Percentiles rank a stretch among this genome's conserved stretches.
phyloP scores from a whole-genome alignment of 2,329 filamentous ascomycete genomes.

The Cladosporium sp. region DNA sequence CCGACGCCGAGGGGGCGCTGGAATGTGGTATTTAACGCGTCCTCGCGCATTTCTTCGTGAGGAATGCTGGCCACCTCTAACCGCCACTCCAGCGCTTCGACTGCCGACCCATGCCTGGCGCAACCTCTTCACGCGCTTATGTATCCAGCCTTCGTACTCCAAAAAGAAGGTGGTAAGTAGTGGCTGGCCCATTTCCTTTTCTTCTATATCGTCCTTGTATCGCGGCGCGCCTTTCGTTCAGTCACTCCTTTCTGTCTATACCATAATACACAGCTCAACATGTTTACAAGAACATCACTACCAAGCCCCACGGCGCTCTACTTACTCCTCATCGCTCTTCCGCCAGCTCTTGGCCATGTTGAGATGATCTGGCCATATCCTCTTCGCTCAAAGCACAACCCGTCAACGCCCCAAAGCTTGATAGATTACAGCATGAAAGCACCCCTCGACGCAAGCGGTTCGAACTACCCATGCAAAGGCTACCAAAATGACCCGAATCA shows the following conservation, averaged over 20 bases:
- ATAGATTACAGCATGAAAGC: conserved; percentile 70
- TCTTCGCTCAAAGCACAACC: conserved; percentile 49
- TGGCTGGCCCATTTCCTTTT: conserved; percentile 3
- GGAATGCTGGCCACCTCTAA: conserved; percentile 6
- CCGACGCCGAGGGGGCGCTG: neutral
- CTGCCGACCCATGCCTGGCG: neutral
- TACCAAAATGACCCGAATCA: conserved; percentile 51
- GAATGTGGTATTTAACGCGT: conserved; percentile 3
- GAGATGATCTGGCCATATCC: conserved; percentile 54
- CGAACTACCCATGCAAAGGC: conserved; percentile 74
- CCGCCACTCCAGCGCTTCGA: neutral
- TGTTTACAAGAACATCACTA: conserved; percentile 15
- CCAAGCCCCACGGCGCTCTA: conserved; percentile 9
- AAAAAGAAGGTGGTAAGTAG: neutral
- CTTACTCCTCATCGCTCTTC: conserved; percentile 16
- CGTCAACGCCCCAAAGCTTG: conserved; percentile 37
- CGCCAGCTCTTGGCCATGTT: conserved; percentile 42
- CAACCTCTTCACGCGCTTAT: conserved; percentile 1
- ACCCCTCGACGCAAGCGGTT: conserved; percentile 58
- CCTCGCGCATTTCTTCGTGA: neutral
- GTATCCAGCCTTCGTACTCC: neutral
- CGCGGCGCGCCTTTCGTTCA: neutral
- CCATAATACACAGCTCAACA: conserved; percentile 6
- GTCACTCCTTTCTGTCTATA: neutral
- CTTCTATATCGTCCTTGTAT: neutral